Evolutionary conservation across 805 yeast species (phyloP).

Genomic region (Cyberlindnera euphorbiiphila): DNA sequence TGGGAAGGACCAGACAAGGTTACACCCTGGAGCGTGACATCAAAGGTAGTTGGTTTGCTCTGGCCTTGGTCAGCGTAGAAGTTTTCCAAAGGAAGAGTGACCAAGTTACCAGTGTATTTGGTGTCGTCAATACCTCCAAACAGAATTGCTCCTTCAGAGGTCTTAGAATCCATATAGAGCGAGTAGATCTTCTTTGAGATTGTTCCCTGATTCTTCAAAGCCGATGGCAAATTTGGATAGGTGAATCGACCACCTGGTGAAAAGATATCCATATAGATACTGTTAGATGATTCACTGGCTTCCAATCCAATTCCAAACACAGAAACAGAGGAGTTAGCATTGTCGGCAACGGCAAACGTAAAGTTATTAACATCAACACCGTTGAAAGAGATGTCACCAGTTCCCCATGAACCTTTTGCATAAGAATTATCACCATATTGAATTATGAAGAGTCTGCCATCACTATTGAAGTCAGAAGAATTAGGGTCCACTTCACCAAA

Average conservation of each 20-base stretch:
- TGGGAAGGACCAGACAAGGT: not conserved
- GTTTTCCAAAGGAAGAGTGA: constrained; percentile 36
- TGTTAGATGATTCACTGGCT: not conserved
- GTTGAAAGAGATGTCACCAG: constrained; percentile 47
- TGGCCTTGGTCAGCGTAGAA: constrained; percentile 35
- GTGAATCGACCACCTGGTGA: constrained; percentile 28
- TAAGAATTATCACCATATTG: constrained; percentile 45
- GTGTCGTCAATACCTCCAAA: constrained; percentile 50
- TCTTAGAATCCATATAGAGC: constrained; percentile 38
- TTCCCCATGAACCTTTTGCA: constrained; percentile 57
- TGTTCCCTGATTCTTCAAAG: constrained; percentile 47
- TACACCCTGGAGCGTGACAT: not conserved
- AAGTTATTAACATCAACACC: constrained; percentile 42
- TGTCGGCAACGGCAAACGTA: constrained; percentile 66
- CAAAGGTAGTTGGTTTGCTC: constrained; percentile 5
- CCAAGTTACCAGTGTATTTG: constrained; percentile 42
- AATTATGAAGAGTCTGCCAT: constrained; percentile 33
- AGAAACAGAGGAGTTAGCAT: constrained; percentile 58
- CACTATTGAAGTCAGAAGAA: constrained; percentile 22
- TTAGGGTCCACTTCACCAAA: constrained; percentile 23
- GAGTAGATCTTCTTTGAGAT: constrained; percentile 54
- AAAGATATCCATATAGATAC: not conserved
- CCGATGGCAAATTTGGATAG: constrained; percentile 61
- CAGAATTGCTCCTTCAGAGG: constrained; percentile 43
- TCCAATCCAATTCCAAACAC: constrained; percentile 51